These are phyloP conservation scores for Chrysoporthe deuterocubensis DNA, from an alignment of 2,329 filamentous ascomycete genomes.

Conservation along the genomic window DNA sequence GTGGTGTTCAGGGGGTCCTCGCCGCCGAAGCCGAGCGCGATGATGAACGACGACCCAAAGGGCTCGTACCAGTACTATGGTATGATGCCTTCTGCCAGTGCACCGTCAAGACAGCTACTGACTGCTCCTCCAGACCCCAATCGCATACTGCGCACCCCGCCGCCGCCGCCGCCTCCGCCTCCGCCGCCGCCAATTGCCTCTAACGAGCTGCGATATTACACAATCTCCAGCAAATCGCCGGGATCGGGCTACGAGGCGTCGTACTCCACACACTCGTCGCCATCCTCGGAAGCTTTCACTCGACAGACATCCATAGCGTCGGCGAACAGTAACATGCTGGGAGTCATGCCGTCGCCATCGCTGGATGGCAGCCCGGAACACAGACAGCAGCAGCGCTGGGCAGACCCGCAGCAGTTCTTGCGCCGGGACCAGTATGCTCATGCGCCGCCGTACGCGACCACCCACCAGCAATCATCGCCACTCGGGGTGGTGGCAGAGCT, in stretches of 20 bases:
- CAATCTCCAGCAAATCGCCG: not conserved
- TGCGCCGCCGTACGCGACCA: not conserved
- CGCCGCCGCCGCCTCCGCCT: not conserved
- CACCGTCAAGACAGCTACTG: constrained; percentile 3
- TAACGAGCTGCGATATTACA: not conserved
- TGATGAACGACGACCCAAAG: not conserved
- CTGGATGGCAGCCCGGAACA: constrained; percentile 3
- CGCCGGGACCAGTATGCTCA: not conserved
- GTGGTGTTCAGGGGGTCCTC: constrained; percentile 19
- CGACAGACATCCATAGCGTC: constrained; percentile 17
- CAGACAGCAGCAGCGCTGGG: not conserved
- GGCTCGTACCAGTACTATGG: not conserved
- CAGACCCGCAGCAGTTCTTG: not conserved
- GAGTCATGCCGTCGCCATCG: not conserved
- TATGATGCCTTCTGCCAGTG: not conserved
- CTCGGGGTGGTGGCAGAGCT: constrained; percentile 19
- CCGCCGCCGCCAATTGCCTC: not conserved
- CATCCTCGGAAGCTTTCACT: not conserved
- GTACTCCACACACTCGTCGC: constrained; percentile 8
- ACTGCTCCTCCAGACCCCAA: not conserved
- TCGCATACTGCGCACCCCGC: not conserved
- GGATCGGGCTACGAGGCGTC: constrained; percentile 9
- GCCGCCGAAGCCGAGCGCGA: constrained; percentile 4
- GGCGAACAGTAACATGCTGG: constrained; percentile 1
- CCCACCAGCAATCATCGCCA: not conserved